Conservation (phyloP, 495 filamentous ascomycete genomes). For the Penicillium alfredii region DNA sequence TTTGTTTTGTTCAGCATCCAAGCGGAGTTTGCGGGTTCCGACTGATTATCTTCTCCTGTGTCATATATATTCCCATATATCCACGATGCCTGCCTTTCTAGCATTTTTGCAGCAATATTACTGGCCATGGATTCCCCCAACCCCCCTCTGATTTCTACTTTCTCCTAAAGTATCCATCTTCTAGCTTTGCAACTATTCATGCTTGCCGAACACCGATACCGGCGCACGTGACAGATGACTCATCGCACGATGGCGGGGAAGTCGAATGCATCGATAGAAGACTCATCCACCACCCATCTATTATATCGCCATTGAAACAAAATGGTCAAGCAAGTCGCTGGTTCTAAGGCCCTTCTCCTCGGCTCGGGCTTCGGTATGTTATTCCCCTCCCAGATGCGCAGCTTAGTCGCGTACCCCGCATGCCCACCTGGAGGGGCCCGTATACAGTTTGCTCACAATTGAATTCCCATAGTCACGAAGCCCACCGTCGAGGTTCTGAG, state of each 20-base stretch:
- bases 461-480: slow-evolving; percentile 49
- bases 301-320: no score
- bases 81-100: no score
- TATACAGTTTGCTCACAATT: slow-evolving; percentile 10
- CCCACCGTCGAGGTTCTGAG: slow-evolving; percentile 74
- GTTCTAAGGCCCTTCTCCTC: slow-evolving; percentile 61
- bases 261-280: no score
- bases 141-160: no score
- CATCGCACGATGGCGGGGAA: slow-evolving; percentile 9
- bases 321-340: slow-evolving; percentile 38
- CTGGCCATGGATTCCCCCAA: no score
- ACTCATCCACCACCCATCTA: no score
- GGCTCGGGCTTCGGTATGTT: slow-evolving; percentile 64
- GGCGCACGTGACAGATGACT: slow-evolving; percentile 17
- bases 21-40: neutral
- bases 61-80: no score
- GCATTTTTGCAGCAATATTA: no score
- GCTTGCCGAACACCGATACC: neutral
- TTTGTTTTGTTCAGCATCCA: neutral
- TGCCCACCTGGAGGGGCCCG: slow-evolving; percentile 5
- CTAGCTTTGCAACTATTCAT: no score
- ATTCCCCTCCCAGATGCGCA: neutral
- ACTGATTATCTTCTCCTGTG: neutral
- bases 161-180: no score
- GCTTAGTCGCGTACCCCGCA: no score